Percentiles rank a stretch among this genome's conserved stretches.
Conservation (phyloP, 148 eudicot species). For the Camellia japonica region DNA sequence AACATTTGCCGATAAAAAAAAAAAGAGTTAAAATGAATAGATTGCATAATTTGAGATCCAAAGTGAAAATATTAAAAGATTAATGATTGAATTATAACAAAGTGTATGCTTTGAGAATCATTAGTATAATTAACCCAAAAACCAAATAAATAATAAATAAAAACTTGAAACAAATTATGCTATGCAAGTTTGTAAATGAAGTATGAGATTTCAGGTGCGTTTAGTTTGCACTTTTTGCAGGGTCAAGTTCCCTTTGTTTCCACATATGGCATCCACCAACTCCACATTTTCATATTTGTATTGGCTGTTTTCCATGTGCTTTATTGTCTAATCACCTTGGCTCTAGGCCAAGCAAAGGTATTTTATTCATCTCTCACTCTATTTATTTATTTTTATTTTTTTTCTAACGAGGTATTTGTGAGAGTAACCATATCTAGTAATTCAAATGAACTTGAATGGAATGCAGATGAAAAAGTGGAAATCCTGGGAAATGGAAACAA, state of each 20-base stretch:
- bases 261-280: conserved; percentile 35
- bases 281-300: conserved; percentile 43
- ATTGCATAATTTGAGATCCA: too few relatives aligned
- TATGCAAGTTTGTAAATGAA: too few relatives aligned
- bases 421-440: not conserved
- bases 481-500: conserved; percentile 45
- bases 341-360: conserved; percentile 38
- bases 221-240: conserved; percentile 21
- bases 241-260: conserved; percentile 33
- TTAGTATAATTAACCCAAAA: not conserved
- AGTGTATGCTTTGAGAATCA: too few relatives aligned
- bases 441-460: not conserved
- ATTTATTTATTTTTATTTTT: not conserved
- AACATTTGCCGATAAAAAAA: too few relatives aligned
- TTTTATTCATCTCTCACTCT: not conserved
- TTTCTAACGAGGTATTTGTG: not conserved
- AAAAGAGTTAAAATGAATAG: too few relatives aligned
- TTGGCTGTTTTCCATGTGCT: conserved; percentile 33
- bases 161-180: not conserved
- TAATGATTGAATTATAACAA: too few relatives aligned
- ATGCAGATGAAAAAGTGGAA: conserved; percentile 51
- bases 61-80: too few relatives aligned
- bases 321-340: conserved; percentile 32
- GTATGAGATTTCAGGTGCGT: not conserved
- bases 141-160: not conserved